A percentile compares a stretch with the other conserved stretches of the same genome.
Conservation (phyloP, 2,329 filamentous ascomycete species). For the Trichoderma sp. region DNA sequence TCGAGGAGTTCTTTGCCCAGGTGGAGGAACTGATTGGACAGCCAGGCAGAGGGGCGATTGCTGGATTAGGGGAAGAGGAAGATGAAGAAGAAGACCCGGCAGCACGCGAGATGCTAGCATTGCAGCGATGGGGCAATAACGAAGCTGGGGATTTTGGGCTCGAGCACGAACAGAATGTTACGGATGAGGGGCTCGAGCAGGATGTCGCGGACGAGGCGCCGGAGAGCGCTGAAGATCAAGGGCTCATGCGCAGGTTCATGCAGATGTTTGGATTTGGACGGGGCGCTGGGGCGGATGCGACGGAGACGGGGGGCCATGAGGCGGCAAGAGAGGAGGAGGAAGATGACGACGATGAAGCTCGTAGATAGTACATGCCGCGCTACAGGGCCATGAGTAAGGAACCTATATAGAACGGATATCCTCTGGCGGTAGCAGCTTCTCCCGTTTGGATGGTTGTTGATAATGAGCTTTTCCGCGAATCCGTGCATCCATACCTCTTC, state of each 20-base stretch:
- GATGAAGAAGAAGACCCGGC: constrained; percentile 12
- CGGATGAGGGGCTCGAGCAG: constrained; percentile 38
- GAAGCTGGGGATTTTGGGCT: neutral
- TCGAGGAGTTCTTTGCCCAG: constrained; percentile 28
- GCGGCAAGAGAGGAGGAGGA: neutral
- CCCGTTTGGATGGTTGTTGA: neutral
- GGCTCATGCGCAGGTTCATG: constrained; percentile 33
- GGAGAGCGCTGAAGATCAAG: constrained; percentile 32
- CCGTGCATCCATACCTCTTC: neutral
- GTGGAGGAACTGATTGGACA: constrained; percentile 36
- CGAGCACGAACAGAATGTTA: constrained; percentile 24
- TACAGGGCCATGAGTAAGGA: neutral
- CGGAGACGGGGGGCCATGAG: constrained; percentile 23
- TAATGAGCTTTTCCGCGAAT: neutral
- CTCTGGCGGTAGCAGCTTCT: neutral
- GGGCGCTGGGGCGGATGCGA: constrained; percentile 15
- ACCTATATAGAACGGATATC: neutral
- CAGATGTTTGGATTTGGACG: constrained; percentile 33
- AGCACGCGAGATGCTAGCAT: neutral
- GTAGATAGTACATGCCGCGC: neutral
- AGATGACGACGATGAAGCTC: constrained; percentile 6
- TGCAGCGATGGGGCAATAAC: neutral
- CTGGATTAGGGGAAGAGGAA: constrained; percentile 8
- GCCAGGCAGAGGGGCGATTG: constrained; percentile 27
- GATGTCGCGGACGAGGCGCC: constrained; percentile 37